A percentile compares a stretch with the other conserved stretches of the same genome.
These are phyloP conservation scores for Casuarina glauca DNA, from an alignment of 306 rosid genomes.

Conservation along the genomic window DNA sequence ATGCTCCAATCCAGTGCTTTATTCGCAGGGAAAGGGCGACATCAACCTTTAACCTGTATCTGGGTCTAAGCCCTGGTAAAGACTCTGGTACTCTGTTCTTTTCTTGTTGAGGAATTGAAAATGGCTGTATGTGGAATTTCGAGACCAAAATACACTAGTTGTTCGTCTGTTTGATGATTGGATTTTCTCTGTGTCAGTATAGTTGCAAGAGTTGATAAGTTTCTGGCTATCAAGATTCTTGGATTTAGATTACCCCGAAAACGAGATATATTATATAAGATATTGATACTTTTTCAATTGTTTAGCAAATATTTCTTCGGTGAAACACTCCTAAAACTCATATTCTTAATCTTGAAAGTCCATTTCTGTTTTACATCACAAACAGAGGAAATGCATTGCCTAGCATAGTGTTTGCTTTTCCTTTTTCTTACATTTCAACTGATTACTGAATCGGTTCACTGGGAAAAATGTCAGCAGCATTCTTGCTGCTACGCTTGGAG, in stretches of 20 bases:
- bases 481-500: neutral
- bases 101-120: neutral
- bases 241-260: too few species aligned
- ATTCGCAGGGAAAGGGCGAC: conserved; percentile 80
- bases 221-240: too few species aligned
- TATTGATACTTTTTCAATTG: too few species aligned
- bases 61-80: conserved; percentile 93
- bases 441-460: neutral
- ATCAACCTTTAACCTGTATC: conserved; percentile 75
- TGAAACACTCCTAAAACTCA: too few species aligned
- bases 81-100: conserved; percentile 16
- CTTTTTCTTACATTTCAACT: too few species aligned
- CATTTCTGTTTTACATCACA: too few species aligned
- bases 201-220: too few species aligned
- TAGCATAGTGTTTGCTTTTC: too few species aligned
- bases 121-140: conserved; percentile 6
- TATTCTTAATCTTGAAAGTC: too few species aligned
- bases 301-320: too few species aligned
- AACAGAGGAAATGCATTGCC: too few species aligned
- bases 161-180: neutral
- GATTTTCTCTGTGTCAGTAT: neutral
- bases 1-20: conserved; percentile 80
- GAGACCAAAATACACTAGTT: neutral
- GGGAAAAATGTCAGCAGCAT: neutral
- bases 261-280: too few species aligned